These are phyloP conservation scores for Physocladia obscura DNA, from an alignment of 192 early-diverging fungal species.

Conservation along the genomic window DNA sequence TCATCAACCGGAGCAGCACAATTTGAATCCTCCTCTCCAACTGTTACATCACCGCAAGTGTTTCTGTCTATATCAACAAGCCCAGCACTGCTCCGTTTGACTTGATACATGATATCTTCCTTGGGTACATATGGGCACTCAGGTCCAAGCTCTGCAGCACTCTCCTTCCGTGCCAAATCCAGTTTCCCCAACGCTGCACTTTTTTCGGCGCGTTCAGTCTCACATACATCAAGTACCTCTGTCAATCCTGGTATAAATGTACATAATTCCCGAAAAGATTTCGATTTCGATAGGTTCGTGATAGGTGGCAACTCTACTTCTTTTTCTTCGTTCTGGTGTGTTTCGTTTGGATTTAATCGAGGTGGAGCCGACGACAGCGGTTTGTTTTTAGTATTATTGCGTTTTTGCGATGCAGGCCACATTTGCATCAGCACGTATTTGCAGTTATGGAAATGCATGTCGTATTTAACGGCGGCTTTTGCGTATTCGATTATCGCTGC, in stretches of 20 bases:
- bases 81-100: conserved; percentile 23
- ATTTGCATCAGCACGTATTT: conserved; percentile 92
- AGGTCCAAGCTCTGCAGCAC: conserved; percentile 35
- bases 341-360: neutral
- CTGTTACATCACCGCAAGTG: too few relatives aligned
- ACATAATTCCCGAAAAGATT: conserved; percentile 19
- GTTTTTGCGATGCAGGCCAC: conserved; percentile 43
- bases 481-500: conserved; percentile 70
- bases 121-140: conserved; percentile 28
- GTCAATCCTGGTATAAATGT: conserved; percentile 17
- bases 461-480: conserved; percentile 61
- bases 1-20: too few relatives aligned
- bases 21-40: neutral
- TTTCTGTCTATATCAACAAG: too few relatives aligned
- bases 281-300: conserved; percentile 18
- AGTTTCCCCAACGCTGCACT: conserved; percentile 19
- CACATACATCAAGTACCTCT: conserved; percentile 22
- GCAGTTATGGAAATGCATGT: conserved; percentile 79
- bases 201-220: conserved; percentile 17
- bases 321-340: neutral
- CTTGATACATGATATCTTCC: conserved; percentile 13
- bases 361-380: neutral
- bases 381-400: conserved; percentile 9
- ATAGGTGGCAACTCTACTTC: conserved; percentile 23
- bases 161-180: conserved; percentile 21